phyloP scores from a whole-genome alignment of 2,329 filamentous ascomycete species.

The Orbilia oligospora region DNA sequence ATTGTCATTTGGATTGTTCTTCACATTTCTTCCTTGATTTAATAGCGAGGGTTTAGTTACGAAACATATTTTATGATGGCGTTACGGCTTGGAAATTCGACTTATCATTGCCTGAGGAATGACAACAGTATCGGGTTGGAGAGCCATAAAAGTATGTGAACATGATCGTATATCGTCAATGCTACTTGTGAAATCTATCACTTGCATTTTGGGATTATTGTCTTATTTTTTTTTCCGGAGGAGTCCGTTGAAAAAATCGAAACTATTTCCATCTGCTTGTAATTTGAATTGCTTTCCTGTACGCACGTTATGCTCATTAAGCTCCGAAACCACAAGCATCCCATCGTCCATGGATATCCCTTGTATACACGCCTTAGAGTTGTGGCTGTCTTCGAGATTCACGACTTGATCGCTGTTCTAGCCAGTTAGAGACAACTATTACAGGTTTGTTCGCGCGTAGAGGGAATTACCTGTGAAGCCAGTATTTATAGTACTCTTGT shows the following conservation, averaged over 20 bases:
- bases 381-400: constrained; percentile 84
- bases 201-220: constrained; percentile 4
- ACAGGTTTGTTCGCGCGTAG: background rate
- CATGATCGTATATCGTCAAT: background rate
- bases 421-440: constrained; percentile 66
- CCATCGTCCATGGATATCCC: constrained; percentile 96
- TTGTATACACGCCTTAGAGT: constrained; percentile 80
- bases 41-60: background rate
- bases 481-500: constrained; percentile 81
- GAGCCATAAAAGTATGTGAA: background rate
- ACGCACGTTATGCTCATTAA: constrained; percentile 78
- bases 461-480: constrained; percentile 84
- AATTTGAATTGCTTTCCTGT: constrained; percentile 86
- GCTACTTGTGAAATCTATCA: background rate
- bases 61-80: constrained; percentile 12
- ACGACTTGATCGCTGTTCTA: constrained; percentile 71
- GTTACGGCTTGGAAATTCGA: constrained; percentile 4
- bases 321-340: constrained; percentile 85
- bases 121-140: background rate
- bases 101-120: background rate
- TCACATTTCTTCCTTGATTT: constrained; percentile 38
- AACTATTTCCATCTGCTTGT: constrained; percentile 97
- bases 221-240: constrained; percentile 81
- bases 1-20: constrained; percentile 50
- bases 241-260: constrained; percentile 94